Conservation (phyloP, 1,284 basidiomycete genomes). For the Uromyces viciae-fabae region DNA sequence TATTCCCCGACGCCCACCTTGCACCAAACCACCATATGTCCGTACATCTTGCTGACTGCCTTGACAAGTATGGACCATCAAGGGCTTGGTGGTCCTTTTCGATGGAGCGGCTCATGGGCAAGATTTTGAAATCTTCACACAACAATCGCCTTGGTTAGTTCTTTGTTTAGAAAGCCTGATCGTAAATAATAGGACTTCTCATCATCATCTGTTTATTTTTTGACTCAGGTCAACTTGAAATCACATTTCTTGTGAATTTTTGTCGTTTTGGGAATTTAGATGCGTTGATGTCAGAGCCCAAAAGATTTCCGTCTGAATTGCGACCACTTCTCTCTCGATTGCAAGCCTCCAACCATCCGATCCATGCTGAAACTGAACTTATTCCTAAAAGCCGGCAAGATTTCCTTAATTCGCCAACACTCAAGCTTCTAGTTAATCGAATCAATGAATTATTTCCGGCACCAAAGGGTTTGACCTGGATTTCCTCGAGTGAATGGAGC, state of each 20-base stretch:
- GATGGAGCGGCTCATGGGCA: conserved; percentile 6
- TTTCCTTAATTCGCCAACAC: neutral
- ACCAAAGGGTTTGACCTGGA: neutral
- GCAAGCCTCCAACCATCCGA: neutral
- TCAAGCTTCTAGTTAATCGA: neutral
- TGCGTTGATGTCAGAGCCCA: neutral
- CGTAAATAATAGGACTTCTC: neutral
- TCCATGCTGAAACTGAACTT: neutral
- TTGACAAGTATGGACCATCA: neutral
- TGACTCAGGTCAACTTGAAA: conserved; percentile 30
- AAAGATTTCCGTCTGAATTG: neutral
- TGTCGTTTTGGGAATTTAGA: neutral
- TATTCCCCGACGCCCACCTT: neutral
- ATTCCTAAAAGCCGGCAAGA: neutral
- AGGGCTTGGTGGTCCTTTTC: conserved; percentile 22
- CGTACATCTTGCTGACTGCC: conserved; percentile 7
- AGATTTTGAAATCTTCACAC: neutral
- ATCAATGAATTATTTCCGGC: neutral
- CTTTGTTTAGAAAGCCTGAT: neutral
- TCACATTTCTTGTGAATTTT: neutral
- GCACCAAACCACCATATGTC: conserved; percentile 24
- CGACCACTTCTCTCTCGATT: neutral
- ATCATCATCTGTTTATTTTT: neutral
- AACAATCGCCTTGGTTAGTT: conserved; percentile 10
- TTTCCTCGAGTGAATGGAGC: neutral